Evolutionary conservation across 371 early-diverging fungal species (phyloP).

Genomic region (Syncephalastrum sp.): DNA sequence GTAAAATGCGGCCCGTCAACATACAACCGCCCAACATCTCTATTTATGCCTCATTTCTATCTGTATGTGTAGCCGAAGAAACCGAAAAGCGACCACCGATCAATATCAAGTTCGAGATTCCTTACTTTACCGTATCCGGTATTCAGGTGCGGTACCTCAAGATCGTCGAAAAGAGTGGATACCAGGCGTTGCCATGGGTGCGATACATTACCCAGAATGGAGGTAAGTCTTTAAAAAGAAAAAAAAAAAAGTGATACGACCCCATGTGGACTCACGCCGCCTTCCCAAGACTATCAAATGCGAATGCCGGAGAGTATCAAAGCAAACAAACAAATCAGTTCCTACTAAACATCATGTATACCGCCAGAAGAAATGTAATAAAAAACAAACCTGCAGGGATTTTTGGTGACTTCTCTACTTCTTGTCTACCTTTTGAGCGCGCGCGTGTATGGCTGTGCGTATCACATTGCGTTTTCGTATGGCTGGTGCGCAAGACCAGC

Average conservation of each 20-base stretch:
- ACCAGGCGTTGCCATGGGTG: constrained; percentile 98
- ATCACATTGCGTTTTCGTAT: too few species aligned
- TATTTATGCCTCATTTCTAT: constrained; percentile 1
- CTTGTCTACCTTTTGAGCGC: too few species aligned
- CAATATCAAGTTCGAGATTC: constrained; percentile 97
- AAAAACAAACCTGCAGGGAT: constrained; percentile 6
- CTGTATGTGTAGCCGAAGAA: constrained; percentile 65
- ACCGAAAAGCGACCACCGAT: constrained; percentile 95
- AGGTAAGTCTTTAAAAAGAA: constrained; percentile 30
- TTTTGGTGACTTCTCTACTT: too few species aligned
- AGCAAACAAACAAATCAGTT: constrained; percentile 40
- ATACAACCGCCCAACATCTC: background rate
- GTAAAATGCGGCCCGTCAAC: constrained; percentile 36
- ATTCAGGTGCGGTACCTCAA: constrained; percentile 98
- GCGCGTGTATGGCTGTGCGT: too few species aligned
- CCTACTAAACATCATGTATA: constrained; percentile 5
- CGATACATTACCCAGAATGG: constrained; percentile 98
- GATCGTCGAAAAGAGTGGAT: constrained; percentile 97
- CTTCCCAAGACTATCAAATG: constrained; percentile 63
- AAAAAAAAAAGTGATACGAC: background rate
- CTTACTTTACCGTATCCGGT: constrained; percentile 96
- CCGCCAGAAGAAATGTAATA: constrained; percentile 8
- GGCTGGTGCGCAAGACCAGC: too few species aligned
- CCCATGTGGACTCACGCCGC: background rate
- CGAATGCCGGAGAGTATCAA: constrained; percentile 73